Percentiles rank a stretch among this genome's conserved stretches.
These are phyloP conservation scores for Gentiana straminea DNA, from an alignment of 257 asterid genomes.

Conservation along the genomic window DNA sequence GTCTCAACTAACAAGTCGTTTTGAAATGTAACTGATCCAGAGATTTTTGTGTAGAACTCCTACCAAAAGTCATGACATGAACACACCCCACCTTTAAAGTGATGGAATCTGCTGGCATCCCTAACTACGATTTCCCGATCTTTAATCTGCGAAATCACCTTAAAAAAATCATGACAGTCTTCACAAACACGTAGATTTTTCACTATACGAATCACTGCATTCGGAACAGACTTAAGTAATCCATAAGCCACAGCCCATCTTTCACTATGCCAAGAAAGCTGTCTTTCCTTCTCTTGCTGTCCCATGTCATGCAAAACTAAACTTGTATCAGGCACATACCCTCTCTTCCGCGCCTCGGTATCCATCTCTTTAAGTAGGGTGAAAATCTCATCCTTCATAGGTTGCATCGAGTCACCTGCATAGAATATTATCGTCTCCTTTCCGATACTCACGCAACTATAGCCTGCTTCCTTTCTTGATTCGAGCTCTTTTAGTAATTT, in stretches of 20 bases:
- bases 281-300: constrained; percentile 62
- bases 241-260: constrained; percentile 71
- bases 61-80: constrained; percentile 92
- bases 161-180: constrained; percentile 57
- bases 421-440: constrained; percentile 53
- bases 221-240: constrained; percentile 47
- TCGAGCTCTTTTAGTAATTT: constrained; percentile 41
- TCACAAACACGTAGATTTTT: constrained; percentile 66
- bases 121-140: constrained; percentile 47
- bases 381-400: constrained; percentile 47
- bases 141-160: constrained; percentile 36
- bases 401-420: constrained; percentile 54
- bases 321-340: constrained; percentile 53
- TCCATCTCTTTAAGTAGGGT: constrained; percentile 40
- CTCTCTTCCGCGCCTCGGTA: constrained; percentile 57
- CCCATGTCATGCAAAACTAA: constrained; percentile 70
- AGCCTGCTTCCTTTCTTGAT: constrained; percentile 57
- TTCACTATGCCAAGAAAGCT: constrained; percentile 85
- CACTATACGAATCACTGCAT: constrained; percentile 38
- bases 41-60: no score
- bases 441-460: constrained; percentile 52
- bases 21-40: no score
- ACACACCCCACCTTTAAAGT: constrained; percentile 68
- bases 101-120: constrained; percentile 68
- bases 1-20: no score